phyloP scores from a whole-genome alignment of 306 rosid species.

The Luffa acutangula region DNA sequence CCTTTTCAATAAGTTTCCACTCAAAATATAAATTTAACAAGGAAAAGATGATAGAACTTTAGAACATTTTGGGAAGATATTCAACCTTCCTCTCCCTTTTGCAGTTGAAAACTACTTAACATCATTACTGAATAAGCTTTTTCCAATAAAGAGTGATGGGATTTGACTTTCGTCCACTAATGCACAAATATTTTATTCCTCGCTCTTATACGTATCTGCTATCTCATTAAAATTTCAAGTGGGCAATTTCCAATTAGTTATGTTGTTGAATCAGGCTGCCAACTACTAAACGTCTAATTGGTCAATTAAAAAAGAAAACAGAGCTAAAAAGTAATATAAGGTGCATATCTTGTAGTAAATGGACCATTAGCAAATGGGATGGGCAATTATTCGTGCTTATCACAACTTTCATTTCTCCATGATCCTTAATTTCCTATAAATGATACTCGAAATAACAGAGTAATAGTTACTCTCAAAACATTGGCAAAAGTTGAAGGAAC shows the following conservation, averaged over 20 bases:
- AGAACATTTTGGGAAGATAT: conserved; percentile 10
- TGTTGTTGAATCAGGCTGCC: conserved; percentile 10
- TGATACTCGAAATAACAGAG: background rate
- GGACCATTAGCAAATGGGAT: conserved; percentile 10
- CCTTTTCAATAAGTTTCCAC: background rate
- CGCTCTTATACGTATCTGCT: background rate
- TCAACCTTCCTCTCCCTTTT: conserved; percentile 29
- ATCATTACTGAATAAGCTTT: conserved; percentile 27
- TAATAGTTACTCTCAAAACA: background rate
- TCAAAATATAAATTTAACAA: background rate
- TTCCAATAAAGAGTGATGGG: conserved; percentile 18
- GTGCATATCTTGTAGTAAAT: conserved; percentile 6
- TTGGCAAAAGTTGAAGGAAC: background rate
- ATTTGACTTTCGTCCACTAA: conserved; percentile 30
- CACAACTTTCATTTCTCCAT: conserved; percentile 7
- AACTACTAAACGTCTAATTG: conserved; percentile 1
- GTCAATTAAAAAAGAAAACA: background rate
- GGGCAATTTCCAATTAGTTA: conserved; percentile 5
- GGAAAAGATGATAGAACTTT: background rate
- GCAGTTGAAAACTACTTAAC: conserved; percentile 26
- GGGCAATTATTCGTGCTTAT: conserved; percentile 5
- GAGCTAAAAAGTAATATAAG: conserved; percentile 4
- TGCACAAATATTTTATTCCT: conserved; percentile 16
- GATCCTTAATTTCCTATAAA: conserved; percentile 1
- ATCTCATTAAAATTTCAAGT: conserved; percentile 6